phyloP scores from a whole-genome alignment of 352 stramenopile species.

The Phytophthora capsici region DNA sequence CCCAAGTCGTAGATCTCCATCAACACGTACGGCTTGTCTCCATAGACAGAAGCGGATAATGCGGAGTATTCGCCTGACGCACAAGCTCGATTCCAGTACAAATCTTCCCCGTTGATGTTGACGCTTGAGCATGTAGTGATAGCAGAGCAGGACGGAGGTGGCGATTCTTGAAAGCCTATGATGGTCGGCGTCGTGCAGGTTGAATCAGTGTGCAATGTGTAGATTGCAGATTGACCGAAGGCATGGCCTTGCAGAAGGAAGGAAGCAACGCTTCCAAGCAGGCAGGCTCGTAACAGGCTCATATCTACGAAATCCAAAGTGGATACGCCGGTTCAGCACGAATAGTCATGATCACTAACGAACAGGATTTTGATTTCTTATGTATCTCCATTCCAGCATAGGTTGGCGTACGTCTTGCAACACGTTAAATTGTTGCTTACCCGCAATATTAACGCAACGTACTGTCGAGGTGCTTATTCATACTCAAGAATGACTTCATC shows the following conservation, averaged over 20 bases:
- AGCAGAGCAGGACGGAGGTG: conserved; percentile 26
- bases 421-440: neutral
- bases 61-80: conserved; percentile 16
- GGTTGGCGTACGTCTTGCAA: neutral
- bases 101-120: conserved; percentile 22
- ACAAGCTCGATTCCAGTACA: conserved; percentile 40
- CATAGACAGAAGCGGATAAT: conserved; percentile 26
- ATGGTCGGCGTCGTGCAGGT: conserved; percentile 31
- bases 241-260: conserved; percentile 3
- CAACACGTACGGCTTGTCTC: conserved; percentile 29
- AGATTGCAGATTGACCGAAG: conserved; percentile 23
- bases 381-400: neutral
- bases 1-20: conserved; percentile 47
- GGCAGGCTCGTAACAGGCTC: conserved; percentile 5
- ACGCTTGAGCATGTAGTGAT: conserved; percentile 33
- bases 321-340: conserved; percentile 14
- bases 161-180: conserved; percentile 37
- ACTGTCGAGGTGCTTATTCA: conserved; percentile 54
- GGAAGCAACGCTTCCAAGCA: neutral
- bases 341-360: conserved; percentile 4
- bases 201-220: conserved; percentile 39
- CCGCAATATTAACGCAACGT: neutral
- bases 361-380: conserved; percentile 16
- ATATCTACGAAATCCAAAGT: conserved; percentile 3
- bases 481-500: conserved; percentile 94